phyloP scores from a whole-genome alignment of 352 stramenopile species.

The Phytophthora constricta region DNA sequence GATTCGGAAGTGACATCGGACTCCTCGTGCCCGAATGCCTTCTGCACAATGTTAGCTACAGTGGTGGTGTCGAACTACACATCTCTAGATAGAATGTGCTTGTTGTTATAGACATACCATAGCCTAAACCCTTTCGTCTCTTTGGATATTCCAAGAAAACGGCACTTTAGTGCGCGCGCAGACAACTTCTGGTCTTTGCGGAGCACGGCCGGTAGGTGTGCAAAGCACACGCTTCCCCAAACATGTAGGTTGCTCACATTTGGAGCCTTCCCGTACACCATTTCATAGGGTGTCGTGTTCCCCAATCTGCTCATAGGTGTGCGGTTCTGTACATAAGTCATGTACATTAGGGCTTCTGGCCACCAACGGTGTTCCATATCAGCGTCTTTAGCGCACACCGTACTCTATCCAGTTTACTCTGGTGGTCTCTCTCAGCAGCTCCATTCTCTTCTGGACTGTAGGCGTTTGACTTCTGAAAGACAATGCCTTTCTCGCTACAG shows the following conservation, averaged over 20 bases:
- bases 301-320: neutral
- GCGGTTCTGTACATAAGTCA: neutral
- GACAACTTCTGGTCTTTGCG: conserved; percentile 16
- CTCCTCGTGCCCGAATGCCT: conserved; percentile 2
- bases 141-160: conserved; percentile 6
- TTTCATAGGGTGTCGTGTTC: neutral
- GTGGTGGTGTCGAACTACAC: conserved; percentile 19
- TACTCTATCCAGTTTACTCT: conserved; percentile 2
- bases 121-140: conserved; percentile 13
- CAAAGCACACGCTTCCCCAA: conserved; percentile 9
- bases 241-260: neutral
- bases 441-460: neutral
- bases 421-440: neutral
- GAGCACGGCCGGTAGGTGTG: neutral
- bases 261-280: neutral
- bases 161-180: conserved; percentile 8
- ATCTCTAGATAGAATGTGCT: conserved; percentile 7
- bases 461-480: neutral
- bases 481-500: conserved; percentile 1
- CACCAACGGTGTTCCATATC: conserved; percentile 1
- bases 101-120: conserved; percentile 18
- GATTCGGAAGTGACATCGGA: conserved; percentile 7
- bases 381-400: neutral
- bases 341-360: conserved; percentile 6
- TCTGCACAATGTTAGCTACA: conserved; percentile 4